Percentiles rank a stretch among this genome's conserved stretches.
Conservation (phyloP, 306 rosid species). For the Quercus agrifolia region DNA sequence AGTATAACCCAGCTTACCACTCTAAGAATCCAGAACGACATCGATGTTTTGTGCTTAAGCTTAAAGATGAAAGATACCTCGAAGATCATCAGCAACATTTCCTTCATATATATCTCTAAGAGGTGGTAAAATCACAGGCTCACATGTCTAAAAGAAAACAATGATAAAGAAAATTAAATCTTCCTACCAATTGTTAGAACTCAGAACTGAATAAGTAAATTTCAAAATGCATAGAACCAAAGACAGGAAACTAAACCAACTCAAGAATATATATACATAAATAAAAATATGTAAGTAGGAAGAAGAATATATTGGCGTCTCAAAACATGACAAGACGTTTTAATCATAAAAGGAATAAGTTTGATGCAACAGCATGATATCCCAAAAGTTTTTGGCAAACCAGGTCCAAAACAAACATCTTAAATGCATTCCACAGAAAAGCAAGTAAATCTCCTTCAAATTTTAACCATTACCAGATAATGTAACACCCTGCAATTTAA, state of each 20-base stretch:
- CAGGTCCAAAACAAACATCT: slow-evolving; percentile 17
- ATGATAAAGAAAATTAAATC: slow-evolving; percentile 8
- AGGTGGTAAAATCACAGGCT: slow-evolving; percentile 87
- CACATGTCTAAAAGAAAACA: slow-evolving; percentile 62
- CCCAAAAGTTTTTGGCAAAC: slow-evolving; percentile 8
- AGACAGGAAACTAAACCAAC: not conserved
- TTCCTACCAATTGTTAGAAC: not conserved
- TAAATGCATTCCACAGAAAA: too few relatives aligned
- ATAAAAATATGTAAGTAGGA: not conserved
- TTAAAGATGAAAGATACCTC: slow-evolving; percentile 51
- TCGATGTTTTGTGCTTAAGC: slow-evolving; percentile 11
- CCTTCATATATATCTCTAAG: slow-evolving; percentile 69
- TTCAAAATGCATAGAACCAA: not conserved
- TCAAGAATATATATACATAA: not conserved
- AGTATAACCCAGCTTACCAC: too few relatives aligned
- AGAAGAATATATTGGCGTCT: not conserved
- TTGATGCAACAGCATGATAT: not conserved
- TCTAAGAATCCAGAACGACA: not conserved
- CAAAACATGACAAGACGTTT: too few relatives aligned
- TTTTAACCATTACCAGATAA: too few relatives aligned
- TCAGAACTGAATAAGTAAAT: not conserved
- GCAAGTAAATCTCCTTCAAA: too few relatives aligned
- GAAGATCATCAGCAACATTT: slow-evolving; percentile 67
- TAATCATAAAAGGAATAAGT: not conserved
- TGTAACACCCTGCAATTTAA: too few relatives aligned